Base-by-base conservation (phyloP, 345 rosid genomes). In the Schrenkiella parvula region DNA sequence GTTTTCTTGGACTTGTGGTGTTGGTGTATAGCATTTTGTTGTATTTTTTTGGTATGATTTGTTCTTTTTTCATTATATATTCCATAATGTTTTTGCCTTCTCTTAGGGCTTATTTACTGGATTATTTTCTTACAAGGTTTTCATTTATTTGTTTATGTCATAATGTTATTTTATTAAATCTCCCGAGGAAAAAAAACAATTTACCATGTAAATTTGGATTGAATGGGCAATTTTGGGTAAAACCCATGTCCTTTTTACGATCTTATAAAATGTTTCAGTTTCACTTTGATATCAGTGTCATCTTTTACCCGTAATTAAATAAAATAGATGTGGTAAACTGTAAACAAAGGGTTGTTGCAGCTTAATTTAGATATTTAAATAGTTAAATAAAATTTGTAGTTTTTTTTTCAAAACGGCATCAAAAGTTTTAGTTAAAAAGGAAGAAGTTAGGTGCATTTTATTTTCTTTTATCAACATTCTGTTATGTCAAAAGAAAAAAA, bases 21-120 rank as follows among this genome's bases (percentile, higher is more conserved):
- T 31, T 29, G 35, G 75, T 89, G 92, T 88, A 84, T 85, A 85
- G 87, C 80, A 74, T 73, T 88, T 81, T 86, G 79, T 80, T 70
- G 66, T 70, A 55, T 34, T 32, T 37, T 84, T 78, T 25, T 79
- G 56, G 78, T 84, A 78, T 83, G 89, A 82, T 60, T 64, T 71
- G n/a, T n/a, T n/a, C n/a, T 43, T 38, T 47, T 34, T 56, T 12
- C 25, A 15, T 44, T 61, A 10, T 66, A 74, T 51, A 38, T 50
- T 25, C 17, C 39, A 52, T 62, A 18, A 51, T 63, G 70, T 21
- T 32, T n/a, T 68, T 67, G 56, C 74, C 21, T 43, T 68, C 28
- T 61, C 39, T 58, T 63, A 53, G 70, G 71, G 71, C 47, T 55
- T 44, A 4, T 57, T 54, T 55, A 26, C 39, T 64, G 58, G 54